Evolutionary conservation across 345 rosid species (phyloP).

Genomic region (Melastoma malabathricum): DNA sequence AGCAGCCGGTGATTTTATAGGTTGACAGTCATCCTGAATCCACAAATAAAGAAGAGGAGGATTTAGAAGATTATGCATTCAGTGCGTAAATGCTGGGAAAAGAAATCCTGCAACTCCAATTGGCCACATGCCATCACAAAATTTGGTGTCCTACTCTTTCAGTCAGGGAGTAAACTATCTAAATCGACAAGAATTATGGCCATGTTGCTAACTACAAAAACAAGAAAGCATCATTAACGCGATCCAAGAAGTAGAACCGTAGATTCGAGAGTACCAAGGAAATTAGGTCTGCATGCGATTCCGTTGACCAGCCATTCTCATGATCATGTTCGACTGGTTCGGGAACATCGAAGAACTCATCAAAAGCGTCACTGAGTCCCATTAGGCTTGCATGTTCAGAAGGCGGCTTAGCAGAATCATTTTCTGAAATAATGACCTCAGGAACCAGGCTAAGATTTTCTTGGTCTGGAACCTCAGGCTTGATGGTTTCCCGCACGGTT

Average conservation of each 20-base stretch:
- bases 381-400: conserved; percentile 32
- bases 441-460: conserved; percentile 12
- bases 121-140: too few relatives aligned
- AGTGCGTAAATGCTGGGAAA: too few relatives aligned
- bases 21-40: conserved; percentile 16
- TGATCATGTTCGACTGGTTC: conserved; percentile 36
- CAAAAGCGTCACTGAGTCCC: conserved; percentile 47
- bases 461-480: conserved; percentile 11
- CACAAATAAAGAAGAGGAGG: too few relatives aligned
- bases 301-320: conserved; percentile 38
- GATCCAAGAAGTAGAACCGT: not conserved
- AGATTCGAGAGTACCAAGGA: conserved; percentile 17
- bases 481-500: conserved; percentile 14
- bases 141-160: too few relatives aligned
- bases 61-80: too few relatives aligned
- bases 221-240: too few relatives aligned
- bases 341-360: conserved; percentile 91
- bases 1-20: conserved; percentile 50
- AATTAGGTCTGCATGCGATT: conserved; percentile 22
- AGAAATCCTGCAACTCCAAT: too few relatives aligned
- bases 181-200: too few relatives aligned
- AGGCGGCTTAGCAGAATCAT: conserved; percentile 33
- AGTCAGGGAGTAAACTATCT: too few relatives aligned
- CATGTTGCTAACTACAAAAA: too few relatives aligned
- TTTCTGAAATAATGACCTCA: conserved; percentile 6